Conservation (phyloP, 2,329 filamentous ascomycete genomes). For the Plectosphaerella sp. region DNA sequence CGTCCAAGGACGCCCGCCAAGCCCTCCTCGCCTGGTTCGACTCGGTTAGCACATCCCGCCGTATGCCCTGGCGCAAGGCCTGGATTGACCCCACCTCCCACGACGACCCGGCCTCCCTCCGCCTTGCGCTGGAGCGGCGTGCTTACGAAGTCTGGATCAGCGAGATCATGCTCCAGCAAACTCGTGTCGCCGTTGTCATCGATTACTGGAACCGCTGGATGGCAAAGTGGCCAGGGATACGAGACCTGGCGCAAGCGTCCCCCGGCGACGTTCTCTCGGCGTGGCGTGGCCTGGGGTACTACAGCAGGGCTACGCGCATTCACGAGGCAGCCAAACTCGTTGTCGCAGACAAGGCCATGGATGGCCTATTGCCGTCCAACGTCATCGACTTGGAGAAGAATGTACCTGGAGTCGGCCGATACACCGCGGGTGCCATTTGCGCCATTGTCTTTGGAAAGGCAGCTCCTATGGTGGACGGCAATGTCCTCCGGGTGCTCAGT, state of each 20-base stretch:
- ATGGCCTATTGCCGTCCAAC: conserved; percentile 44
- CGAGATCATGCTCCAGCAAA: conserved; percentile 66
- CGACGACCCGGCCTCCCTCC: conserved; percentile 26
- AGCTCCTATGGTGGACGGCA: conserved; percentile 60
- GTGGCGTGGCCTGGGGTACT: conserved; percentile 61
- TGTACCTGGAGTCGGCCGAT: conserved; percentile 56
- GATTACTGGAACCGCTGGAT: conserved; percentile 63
- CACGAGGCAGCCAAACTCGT: conserved; percentile 52
- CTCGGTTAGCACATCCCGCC: conserved; percentile 36
- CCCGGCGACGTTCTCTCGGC: conserved; percentile 52
- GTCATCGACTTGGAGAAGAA: conserved; percentile 41
- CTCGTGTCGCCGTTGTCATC: conserved; percentile 56
- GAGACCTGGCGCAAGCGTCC: conserved; percentile 47
- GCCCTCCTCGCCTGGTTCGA: conserved; percentile 50
- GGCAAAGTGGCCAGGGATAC: conserved; percentile 54
- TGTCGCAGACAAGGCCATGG: conserved; percentile 31
- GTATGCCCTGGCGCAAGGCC: conserved; percentile 55
- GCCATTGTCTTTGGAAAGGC: conserved; percentile 58
- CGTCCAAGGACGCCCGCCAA: conserved; percentile 21
- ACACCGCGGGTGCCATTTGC: conserved; percentile 59
- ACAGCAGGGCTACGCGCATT: conserved; percentile 58
- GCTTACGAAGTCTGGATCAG: conserved; percentile 65
- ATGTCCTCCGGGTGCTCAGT: conserved; percentile 57
- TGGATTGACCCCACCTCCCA: conserved; percentile 43
- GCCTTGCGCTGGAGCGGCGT: conserved; percentile 41